A percentile compares a stretch with the other conserved stretches of the same genome.
phyloP scores from a whole-genome alignment of 306 rosid genomes.

The Trifolium dubium region DNA sequence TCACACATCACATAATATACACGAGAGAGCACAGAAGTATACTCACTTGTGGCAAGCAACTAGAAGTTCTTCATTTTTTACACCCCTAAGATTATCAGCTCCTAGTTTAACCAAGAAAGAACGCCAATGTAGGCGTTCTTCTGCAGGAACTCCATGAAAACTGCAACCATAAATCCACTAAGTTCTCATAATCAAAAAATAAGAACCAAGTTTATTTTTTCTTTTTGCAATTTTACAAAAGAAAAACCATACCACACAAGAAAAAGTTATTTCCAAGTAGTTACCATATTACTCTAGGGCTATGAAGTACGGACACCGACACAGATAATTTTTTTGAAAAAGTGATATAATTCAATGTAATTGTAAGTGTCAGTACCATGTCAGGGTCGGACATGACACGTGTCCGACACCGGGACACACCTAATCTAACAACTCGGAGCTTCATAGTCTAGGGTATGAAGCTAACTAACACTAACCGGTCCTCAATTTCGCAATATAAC shows the following conservation, averaged over 20 bases:
- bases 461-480: neutral
- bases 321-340: no score
- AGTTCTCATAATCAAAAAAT: slow-evolving; percentile 23
- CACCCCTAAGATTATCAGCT: slow-evolving; percentile 93
- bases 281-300: neutral
- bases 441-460: slow-evolving; percentile 1
- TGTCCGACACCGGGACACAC: no score
- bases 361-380: no score
- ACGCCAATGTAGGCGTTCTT: slow-evolving; percentile 96
- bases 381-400: no score
- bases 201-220: neutral
- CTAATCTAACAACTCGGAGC: no score
- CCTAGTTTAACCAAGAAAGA: slow-evolving; percentile 92
- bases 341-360: no score
- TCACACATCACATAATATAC: slow-evolving; percentile 3
- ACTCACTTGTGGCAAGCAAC: slow-evolving; percentile 96
- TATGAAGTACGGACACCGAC: no score
- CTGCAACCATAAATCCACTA: slow-evolving; percentile 45
- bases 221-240: neutral
- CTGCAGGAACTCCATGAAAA: slow-evolving; percentile 95
- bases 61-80: slow-evolving; percentile 88
- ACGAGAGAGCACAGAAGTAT: neutral
- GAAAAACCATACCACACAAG: neutral
- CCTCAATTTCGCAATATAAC: neutral
- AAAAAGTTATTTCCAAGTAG: neutral